phyloP scores from a whole-genome alignment of 176 grass and related monocot genomes.

The Luzula sylvatica region DNA sequence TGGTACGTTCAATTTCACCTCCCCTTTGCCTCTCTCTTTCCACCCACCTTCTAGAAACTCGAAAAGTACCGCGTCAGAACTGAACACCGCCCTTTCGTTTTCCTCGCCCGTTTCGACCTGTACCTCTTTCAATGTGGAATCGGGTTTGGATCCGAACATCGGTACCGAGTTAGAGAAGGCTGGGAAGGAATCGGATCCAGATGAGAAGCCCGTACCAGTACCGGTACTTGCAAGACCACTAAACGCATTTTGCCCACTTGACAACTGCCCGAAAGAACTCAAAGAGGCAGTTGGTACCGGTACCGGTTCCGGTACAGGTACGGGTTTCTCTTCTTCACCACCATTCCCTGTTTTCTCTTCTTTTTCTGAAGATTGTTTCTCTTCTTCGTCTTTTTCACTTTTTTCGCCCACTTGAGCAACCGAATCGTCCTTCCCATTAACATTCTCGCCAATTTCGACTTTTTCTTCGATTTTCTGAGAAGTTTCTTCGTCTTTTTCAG shows the following conservation, averaged over 20 bases:
- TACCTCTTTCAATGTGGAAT: conserved; percentile 60
- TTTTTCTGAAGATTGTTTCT: too few species aligned
- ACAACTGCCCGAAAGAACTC: conserved; percentile 78
- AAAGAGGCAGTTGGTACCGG: conserved; percentile 33
- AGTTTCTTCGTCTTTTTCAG: not conserved
- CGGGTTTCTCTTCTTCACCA: conserved; percentile 28
- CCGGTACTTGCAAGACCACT: conserved; percentile 75
- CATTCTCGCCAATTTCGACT: conserved; percentile 2
- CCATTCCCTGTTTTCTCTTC: conserved; percentile 23
- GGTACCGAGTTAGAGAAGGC: conserved; percentile 8
- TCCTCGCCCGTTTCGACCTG: conserved; percentile 97
- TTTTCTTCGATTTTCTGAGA: not conserved
- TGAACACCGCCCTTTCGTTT: conserved; percentile 62
- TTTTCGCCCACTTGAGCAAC: not conserved
- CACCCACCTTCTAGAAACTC: conserved; percentile 82
- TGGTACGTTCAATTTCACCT: conserved; percentile 73
- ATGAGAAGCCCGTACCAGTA: conserved; percentile 30
- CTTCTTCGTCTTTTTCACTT: not conserved
- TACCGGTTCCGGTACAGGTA: too few species aligned
- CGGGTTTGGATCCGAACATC: conserved; percentile 14
- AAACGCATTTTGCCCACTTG: conserved; percentile 97
- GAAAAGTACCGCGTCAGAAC: conserved; percentile 66
- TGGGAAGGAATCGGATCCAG: not conserved
- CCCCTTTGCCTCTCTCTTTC: conserved; percentile 98
- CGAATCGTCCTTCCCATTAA: not conserved